Base-by-base conservation (phyloP, 352 stramenopile genomes). In the Pythium guiyangense region DNA sequence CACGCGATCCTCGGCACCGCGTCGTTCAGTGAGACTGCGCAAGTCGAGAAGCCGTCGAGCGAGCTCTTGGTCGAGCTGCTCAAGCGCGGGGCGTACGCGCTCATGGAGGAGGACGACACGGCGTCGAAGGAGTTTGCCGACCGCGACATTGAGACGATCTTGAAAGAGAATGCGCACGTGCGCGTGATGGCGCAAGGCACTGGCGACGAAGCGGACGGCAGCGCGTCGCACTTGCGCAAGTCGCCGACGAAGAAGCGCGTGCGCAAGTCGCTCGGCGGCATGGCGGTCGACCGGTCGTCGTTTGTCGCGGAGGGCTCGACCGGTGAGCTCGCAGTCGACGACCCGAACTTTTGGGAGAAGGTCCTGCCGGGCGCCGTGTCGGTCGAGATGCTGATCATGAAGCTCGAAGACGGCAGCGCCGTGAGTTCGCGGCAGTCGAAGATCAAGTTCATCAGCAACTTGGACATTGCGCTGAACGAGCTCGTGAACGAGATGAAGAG, bases 21-120 rank as follows among this genome's bases (percentile, higher is more conserved):
- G 18, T 92, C 88, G 53, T 84, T 98, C 92, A 87, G 92, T 83
- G 85, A 97, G 70, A 76, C 88, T 26, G 71, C 76, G 70, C 94
- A 91, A 63, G 92, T 91, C 49, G 70, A 90, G 6, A 93, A 94
- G 34, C 84, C 85, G 3, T 90, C 80, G 8, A 72, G 86, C 5
- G 83, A 98, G 64, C 91, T 99, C 62, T 80, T 99, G 18, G 97
- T 99, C 46, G 91, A 96, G 62, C 71, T 99, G 34, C 71, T 99
- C 22, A 97, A 98, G 59, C 89, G 98, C 59, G 98, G 97, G 29
- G 97, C 97, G 43, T 99, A 99, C 64, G 96, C 98, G 22, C 92
- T 99, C 51, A 97, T 97, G 74, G 92, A 99, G 62, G 94, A 98
- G 43, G 94, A 98, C 42, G 93, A 98, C 45, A 92, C 85, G 6